Evolutionary conservation across 805 yeast species (phyloP), one percentile per base, ranked within the genome.

Genomic region (Hanseniaspora nectarophila): DNA sequence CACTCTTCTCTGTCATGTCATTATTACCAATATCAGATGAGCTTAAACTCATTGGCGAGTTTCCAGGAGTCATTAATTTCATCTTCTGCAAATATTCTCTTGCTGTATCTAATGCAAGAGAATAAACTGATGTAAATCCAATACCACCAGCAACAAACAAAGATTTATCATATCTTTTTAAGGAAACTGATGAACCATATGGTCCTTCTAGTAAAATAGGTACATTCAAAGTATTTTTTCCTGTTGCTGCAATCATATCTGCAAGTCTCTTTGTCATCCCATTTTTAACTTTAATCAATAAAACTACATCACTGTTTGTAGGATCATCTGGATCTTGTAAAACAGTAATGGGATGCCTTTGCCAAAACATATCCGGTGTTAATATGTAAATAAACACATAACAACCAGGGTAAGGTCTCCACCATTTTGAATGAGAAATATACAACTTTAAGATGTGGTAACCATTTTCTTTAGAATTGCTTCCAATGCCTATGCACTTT

Each of bases 91-190:
- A 12, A 10, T 32, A 51, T 42, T 58, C 55, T 28, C 53, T 37
- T 2, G 50, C 56, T 7, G 72, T 56, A 45, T 69, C 68, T 29
- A 63, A 56, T 0, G 71, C 77, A 43, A 73, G 65, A 4, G 77
- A 64, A 54, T 71, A 75, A 23, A 73, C 64, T 2, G 75, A 81
- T 0, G 86, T 77, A 51, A 82, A 70, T 54, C 92, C 92, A 51
- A 78, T 78, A 29, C 92, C 90, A 45, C 87, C 89, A 7, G 89
- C 82, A 23, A 83, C 56, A 42, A 81, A 71, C 6, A 81, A 70
- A 5, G 80, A 74, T 53, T 75, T 73, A 45, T 77, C 74, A 58
- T 73, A 81, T 42, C 69, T 66, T 24, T 68, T 65, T 15, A 77
- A 66, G 2, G 80, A 75, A 4, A 75, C 61, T 2, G 73, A 56